These are phyloP conservation scores for Discostella pseudostelligera DNA, from an alignment of 108 stramenopile species.

Conservation along the genomic window DNA sequence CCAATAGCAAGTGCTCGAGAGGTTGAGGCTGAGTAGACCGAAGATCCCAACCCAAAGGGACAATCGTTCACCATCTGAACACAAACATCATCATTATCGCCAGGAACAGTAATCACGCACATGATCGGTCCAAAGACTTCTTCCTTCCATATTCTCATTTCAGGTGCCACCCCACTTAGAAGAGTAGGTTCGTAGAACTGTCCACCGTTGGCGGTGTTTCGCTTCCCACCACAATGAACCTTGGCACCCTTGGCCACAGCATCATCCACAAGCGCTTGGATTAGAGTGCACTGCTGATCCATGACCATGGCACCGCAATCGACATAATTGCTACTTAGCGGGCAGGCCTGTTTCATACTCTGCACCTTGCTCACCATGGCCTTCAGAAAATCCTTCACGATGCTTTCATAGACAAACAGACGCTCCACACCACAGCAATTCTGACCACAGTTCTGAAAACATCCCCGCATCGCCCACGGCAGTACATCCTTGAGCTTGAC, in stretches of 20 bases:
- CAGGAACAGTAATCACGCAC: slow-evolving; percentile 89
- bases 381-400: slow-evolving; percentile 74
- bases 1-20: slow-evolving; percentile 82
- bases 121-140: slow-evolving; percentile 99
- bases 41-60: slow-evolving; percentile 91
- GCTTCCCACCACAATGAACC: slow-evolving; percentile 88
- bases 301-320: slow-evolving; percentile 95
- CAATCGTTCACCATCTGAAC: slow-evolving; percentile 85
- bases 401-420: slow-evolving; percentile 93
- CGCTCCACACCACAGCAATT: slow-evolving; percentile 99
- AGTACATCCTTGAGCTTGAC: slow-evolving; percentile 72
- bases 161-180: slow-evolving; percentile 85
- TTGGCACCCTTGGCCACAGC: slow-evolving; percentile 95
- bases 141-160: slow-evolving; percentile 94
- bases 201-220: slow-evolving; percentile 55
- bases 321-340: slow-evolving; percentile 68
- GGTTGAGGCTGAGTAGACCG: slow-evolving; percentile 80
- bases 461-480: slow-evolving; percentile 93
- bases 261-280: slow-evolving; percentile 93
- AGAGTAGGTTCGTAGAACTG: slow-evolving; percentile 97
- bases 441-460: slow-evolving; percentile 97
- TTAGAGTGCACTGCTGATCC: slow-evolving; percentile 76
- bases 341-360: slow-evolving; percentile 82
- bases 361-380: slow-evolving; percentile 56
- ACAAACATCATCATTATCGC: slow-evolving; percentile 82